Conservation (phyloP, 495 filamentous ascomycete genomes). For the Penicillium manginii region DNA sequence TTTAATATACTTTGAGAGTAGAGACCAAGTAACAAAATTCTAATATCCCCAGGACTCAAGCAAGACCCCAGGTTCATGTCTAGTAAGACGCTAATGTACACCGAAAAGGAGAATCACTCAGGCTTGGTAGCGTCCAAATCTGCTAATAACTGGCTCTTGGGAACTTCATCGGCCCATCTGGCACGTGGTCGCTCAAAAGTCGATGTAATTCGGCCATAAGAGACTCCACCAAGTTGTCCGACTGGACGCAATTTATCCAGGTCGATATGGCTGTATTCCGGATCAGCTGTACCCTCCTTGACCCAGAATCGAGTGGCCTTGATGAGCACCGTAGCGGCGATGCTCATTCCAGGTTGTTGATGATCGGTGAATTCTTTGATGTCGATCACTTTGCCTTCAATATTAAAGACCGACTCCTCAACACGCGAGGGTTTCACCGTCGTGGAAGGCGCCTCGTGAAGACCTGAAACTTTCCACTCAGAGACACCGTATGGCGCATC, state of each 20-base stretch:
- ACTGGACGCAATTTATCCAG: slow-evolving; percentile 70
- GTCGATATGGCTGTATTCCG: slow-evolving; percentile 70
- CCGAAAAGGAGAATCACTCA: too few relatives aligned
- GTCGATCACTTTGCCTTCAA: slow-evolving; percentile 75
- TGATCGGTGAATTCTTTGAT: slow-evolving; percentile 72
- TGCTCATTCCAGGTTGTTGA: slow-evolving; percentile 64
- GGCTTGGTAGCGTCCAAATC: slow-evolving; percentile 14
- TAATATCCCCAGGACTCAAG: too few relatives aligned
- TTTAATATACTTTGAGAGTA: too few relatives aligned
- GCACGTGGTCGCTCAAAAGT: slow-evolving; percentile 71
- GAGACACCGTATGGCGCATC: slow-evolving; percentile 75
- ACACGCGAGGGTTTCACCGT: slow-evolving; percentile 68
- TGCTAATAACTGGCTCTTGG: slow-evolving; percentile 45
- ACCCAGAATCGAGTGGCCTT: slow-evolving; percentile 86
- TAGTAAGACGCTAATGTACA: too few relatives aligned
- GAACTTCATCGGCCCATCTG: slow-evolving; percentile 59
- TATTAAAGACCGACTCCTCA: slow-evolving; percentile 73
- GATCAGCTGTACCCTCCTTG: slow-evolving; percentile 77
- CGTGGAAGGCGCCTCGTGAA: slow-evolving; percentile 63
- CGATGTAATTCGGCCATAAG: slow-evolving; percentile 67
- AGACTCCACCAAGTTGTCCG: slow-evolving; percentile 76
- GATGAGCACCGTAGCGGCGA: slow-evolving; percentile 70
- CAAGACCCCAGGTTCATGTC: too few relatives aligned
- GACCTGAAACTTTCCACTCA: slow-evolving; percentile 78
- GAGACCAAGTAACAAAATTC: too few relatives aligned